Evolutionary conservation across 176 grass and related monocot genomes (phyloP), one percentile per base, ranked within the genome.

Genomic region (Bromus sterilis): DNA sequence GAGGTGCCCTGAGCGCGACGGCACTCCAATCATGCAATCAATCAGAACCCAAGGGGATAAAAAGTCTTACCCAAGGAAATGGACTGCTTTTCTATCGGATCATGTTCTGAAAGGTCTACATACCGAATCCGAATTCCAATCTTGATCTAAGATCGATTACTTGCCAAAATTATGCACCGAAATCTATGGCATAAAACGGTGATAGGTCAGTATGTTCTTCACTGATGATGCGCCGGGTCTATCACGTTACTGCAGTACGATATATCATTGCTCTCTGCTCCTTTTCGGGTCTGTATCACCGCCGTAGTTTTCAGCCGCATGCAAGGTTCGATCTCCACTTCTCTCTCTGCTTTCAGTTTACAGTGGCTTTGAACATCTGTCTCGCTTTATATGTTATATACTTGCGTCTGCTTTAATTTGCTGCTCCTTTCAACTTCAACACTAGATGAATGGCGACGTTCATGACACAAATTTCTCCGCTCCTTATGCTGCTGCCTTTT

Each of bases 71-170:
- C 69, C 41, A 40, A 31, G 7, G 44, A 34, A 46, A 48, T 15
- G 44, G 40, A 70, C 42, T 72, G 69, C 69, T 48, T 72, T 72
- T 48, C 69, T 72, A 72, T 72, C 69, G 69, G 41, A 72, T 72
- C 69, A 46, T 48, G 25, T 72, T 28, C 69, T 49, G 70, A 73
- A 32, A 73, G 70, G 70, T 18, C 42, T 73, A 11, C 26, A 31
- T 49, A 49, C 70, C 70, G 48, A 73, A 73, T 48, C 70, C 42
- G 28, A 20, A 73, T 49, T 73, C 44, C 26, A 32, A 49, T 31
- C 70, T 48, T 51, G 69, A 73, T 20, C 9, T 43, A 21, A 11
- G 26, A 18, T 73, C 26, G 31, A 21, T 16, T 49, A 6, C 9
- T 67, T 49, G 42, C 70, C 70, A 73, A 73, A 73, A 48, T 73